Conservation (phyloP, 805 yeast genomes). For the Sporopachydermia lactativora region DNA sequence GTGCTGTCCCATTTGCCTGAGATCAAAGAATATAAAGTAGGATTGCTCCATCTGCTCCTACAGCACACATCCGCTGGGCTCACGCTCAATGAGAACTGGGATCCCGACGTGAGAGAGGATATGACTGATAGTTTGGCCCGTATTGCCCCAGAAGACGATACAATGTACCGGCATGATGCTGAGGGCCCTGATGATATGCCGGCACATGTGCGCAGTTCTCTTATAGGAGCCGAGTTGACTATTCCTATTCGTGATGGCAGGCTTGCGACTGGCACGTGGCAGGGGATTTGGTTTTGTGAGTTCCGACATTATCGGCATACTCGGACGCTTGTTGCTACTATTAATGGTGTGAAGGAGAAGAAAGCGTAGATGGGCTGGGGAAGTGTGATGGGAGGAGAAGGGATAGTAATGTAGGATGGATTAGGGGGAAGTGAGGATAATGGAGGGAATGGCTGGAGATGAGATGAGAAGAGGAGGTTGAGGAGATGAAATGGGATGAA, state of each 20-base stretch:
- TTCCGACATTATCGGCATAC: slow-evolving; percentile 52
- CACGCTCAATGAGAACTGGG: slow-evolving; percentile 68
- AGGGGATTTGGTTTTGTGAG: slow-evolving; percentile 66
- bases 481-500: too few relatives aligned
- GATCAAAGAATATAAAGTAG: slow-evolving; percentile 42
- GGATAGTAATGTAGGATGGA: too few relatives aligned
- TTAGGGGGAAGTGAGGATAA: too few relatives aligned
- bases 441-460: too few relatives aligned
- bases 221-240: slow-evolving; percentile 48
- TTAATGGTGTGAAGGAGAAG: slow-evolving; percentile 36
- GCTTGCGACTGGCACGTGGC: slow-evolving; percentile 73
- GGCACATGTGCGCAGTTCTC: slow-evolving; percentile 53
- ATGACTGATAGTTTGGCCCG: slow-evolving; percentile 49
- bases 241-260: slow-evolving; percentile 60
- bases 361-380: too few relatives aligned
- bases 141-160: slow-evolving; percentile 50
- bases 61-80: slow-evolving; percentile 75
- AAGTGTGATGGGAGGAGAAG: too few relatives aligned
- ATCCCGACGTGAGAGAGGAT: slow-evolving; percentile 61
- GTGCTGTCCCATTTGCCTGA: slow-evolving; percentile 42
- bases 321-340: slow-evolving; percentile 57
- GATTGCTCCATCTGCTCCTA: slow-evolving; percentile 49
- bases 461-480: too few relatives aligned
- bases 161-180: slow-evolving; percentile 44
- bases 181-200: slow-evolving; percentile 84